Evolutionary conservation across 106 monocot genomes (phyloP), one percentile per base, ranked within the genome.

Genomic region (Hemerocallis citrina): DNA sequence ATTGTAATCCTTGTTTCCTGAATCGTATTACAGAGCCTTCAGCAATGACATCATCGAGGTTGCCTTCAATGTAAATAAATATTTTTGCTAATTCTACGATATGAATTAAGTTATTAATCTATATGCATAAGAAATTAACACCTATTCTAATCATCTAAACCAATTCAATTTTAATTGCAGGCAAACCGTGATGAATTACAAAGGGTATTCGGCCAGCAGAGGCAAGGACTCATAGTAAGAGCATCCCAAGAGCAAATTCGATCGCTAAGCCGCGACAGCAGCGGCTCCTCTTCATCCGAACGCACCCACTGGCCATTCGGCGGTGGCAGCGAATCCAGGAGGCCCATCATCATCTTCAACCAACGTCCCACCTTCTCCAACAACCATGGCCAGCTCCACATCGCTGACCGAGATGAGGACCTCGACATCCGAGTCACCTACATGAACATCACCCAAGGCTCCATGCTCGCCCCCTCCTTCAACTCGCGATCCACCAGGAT

Each of bases 391-490:
- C 39, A 79, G 21, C 74, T 81, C 25, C 56, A 59, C 46, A 81
- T 85, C 29, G 72, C 52, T 12, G 52, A 68, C 34, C n/a, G n/a
- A n/a, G n/a, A n/a, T n/a, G n/a, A n/a, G n/a, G 81, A 85, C 33
- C 75, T 85, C 32, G 61, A 88, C 43, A 30, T 78, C 55, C 65
- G 59, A 13, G 68, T 93, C 36, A 61, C 81, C 44, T 5, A 75
- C 9, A 68, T 68, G 28, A 88, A 93, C 63, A 81, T 92, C 24
- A 71, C 48, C 32, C 14, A 60, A 9, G 74, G 88, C 17, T 84
- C 93, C 2, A 85, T 93, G 88, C 41, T 74, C 42, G 77, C 70
- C 2, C 81, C 82, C 5, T 52, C 39, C 59, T 85, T 79, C 82
- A 88, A 79, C 72, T 63, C 88, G 0, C 67, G 55, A 25, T 37